phyloP scores from a whole-genome alignment of 345 rosid genomes.

The Psidium guajava region DNA sequence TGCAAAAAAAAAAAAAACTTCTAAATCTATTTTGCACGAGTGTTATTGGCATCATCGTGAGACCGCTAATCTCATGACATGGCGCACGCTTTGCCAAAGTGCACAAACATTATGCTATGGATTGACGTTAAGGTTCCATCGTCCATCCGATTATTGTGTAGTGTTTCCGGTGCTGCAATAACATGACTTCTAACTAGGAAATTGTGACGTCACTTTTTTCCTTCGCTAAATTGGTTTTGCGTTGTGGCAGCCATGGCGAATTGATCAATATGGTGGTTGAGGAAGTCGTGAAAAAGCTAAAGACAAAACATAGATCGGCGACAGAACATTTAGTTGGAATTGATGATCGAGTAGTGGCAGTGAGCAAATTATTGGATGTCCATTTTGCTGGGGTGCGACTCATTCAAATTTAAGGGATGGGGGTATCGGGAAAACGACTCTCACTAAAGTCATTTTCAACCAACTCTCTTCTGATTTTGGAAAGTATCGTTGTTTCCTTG shows the following conservation, averaged over 20 bases:
- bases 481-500: not conserved
- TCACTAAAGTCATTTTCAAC: not conserved
- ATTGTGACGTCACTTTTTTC: rapidly evolving
- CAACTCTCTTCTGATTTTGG: not conserved
- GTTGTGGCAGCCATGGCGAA: not conserved
- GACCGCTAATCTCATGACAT: not conserved
- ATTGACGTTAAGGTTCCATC: not conserved
- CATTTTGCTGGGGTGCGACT: not conserved
- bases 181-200: not conserved
- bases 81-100: not conserved
- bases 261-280: not conserved
- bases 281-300: not conserved
- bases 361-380: not conserved
- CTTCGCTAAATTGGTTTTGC: not conserved
- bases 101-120: rapidly evolving
- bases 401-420: not conserved
- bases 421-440: constrained; percentile 4
- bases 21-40: not conserved
- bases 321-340: not conserved
- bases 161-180: not conserved
- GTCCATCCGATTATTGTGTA: not conserved
- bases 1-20: not conserved
- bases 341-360: not conserved
- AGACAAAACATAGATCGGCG: not conserved
- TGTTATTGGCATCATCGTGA: too few relatives aligned